Evolutionary conservation across 306 rosid genomes (phyloP).

Genomic region (Hippophae tibetana): DNA sequence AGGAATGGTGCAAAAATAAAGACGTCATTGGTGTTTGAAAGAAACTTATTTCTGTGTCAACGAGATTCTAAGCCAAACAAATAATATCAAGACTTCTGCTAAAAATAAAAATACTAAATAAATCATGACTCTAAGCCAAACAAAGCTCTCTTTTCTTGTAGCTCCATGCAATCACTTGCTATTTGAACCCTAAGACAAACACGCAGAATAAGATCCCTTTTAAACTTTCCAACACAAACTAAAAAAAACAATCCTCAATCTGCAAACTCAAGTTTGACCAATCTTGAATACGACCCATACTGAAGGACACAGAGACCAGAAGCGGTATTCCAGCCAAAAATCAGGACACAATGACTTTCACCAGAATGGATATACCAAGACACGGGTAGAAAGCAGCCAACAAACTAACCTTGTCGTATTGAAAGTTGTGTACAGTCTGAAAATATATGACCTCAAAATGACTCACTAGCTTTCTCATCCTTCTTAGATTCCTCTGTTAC

Average conservation of each 20-base stretch:
- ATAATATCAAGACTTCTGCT: too few relatives aligned
- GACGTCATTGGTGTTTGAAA: too few relatives aligned
- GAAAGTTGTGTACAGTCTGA: background rate
- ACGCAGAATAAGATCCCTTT: slow-evolving; percentile 4
- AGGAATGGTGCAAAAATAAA: too few relatives aligned
- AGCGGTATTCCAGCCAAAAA: slow-evolving; percentile 28
- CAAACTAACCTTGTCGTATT: too few relatives aligned
- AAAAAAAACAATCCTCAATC: slow-evolving; percentile 36
- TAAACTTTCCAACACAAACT: slow-evolving; percentile 22
- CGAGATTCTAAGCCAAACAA: too few relatives aligned
- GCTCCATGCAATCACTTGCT: too few relatives aligned
- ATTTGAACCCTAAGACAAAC: too few relatives aligned
- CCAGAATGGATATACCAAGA: slow-evolving; percentile 27
- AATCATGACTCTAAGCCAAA: too few relatives aligned
- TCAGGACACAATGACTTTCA: slow-evolving; percentile 30
- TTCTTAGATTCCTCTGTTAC: slow-evolving; percentile 38
- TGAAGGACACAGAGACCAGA: slow-evolving; percentile 23
- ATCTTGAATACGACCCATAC: slow-evolving; percentile 27
- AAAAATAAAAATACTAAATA: too few relatives aligned
- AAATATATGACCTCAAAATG: slow-evolving; percentile 28
- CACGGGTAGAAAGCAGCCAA: slow-evolving; percentile 22
- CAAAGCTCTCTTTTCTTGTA: too few relatives aligned
- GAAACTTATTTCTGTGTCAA: too few relatives aligned
- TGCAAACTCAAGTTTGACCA: slow-evolving; percentile 34
- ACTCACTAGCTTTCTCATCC: slow-evolving; percentile 44